Conservation (phyloP, 2,329 filamentous ascomycete species). For the Diaporthe sp. region DNA sequence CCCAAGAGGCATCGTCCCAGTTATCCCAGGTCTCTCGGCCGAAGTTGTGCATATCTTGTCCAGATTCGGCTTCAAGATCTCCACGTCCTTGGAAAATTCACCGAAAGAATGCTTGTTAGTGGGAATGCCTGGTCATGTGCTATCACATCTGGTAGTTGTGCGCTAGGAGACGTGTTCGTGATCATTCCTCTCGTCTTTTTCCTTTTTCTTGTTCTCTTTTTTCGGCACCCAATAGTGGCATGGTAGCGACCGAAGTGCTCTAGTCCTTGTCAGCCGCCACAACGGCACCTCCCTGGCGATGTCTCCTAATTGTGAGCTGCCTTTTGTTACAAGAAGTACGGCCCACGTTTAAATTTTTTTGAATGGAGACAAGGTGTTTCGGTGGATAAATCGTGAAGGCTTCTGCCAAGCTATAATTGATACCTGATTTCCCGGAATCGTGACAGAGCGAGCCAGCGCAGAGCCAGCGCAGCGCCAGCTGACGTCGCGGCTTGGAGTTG, state of each 20-base stretch:
- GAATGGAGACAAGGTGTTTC: background rate
- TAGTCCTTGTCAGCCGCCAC: background rate
- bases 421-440: background rate
- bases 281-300: background rate
- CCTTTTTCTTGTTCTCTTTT: background rate
- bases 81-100: background rate
- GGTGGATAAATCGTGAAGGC: background rate
- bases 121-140: background rate
- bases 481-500: too few species aligned
- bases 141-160: background rate
- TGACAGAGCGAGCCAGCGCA: background rate
- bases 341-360: background rate
- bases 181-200: background rate
- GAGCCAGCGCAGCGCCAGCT: background rate
- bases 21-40: background rate
- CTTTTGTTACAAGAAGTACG: background rate
- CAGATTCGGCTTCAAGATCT: background rate
- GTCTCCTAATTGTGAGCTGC: background rate
- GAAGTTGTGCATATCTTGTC: background rate
- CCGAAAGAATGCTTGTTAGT: background rate
- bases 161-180: background rate
- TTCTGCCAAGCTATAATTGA: background rate
- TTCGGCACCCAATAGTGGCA: background rate
- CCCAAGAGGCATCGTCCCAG: background rate
- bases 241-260: background rate